Conservation (phyloP, 78 protist genomes). For the slime mould (Dictyostelium discoideum) region DNA sequence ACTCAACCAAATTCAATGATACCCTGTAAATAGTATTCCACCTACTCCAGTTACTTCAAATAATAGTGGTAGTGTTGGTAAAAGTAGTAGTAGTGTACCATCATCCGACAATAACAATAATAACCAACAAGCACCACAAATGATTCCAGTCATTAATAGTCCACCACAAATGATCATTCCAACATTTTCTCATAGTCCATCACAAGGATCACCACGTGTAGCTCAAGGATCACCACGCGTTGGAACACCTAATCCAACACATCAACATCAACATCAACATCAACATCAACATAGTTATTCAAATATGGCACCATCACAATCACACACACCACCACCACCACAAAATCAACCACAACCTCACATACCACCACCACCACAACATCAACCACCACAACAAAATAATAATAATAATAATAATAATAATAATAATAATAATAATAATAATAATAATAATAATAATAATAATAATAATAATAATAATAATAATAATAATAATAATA, state of each 20-base stretch:
- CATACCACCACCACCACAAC: too few species aligned
- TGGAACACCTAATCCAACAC: background rate
- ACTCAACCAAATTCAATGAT: background rate
- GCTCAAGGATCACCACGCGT: background rate
- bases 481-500: too few species aligned
- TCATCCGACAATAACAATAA: background rate
- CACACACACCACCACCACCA: background rate
- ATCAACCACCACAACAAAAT: background rate
- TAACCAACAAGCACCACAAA: conserved; percentile 5
- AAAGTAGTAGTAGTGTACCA: too few species aligned
- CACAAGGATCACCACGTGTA: conserved; percentile 17
- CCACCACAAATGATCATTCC: conserved; percentile 11
- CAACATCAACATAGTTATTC: background rate
- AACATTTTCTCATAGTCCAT: background rate
- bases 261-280: background rate
- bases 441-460: too few species aligned
- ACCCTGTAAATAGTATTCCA: background rate
- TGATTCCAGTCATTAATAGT: background rate
- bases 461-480: too few species aligned
- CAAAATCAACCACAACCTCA: background rate
- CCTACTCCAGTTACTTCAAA: background rate
- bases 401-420: too few species aligned
- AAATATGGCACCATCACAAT: background rate
- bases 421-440: too few species aligned
- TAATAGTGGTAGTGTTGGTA: background rate